Evolutionary conservation across 2,329 filamentous ascomycete genomes (phyloP), one percentile per base, ranked within the genome.

Genomic region (Colletotrichum sojae): DNA sequence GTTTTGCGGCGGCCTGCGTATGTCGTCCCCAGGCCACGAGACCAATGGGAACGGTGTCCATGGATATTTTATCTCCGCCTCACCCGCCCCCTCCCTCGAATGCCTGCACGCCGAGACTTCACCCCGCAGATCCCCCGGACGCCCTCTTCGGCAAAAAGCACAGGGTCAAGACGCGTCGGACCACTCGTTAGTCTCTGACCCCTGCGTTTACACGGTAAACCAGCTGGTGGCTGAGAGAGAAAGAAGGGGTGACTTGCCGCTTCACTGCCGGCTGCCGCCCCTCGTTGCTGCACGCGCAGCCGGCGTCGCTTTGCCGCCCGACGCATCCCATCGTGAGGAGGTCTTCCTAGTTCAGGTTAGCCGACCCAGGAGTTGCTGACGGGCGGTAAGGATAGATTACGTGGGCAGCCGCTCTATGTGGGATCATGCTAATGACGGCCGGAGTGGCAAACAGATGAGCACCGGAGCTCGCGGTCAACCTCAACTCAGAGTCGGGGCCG

Each of bases 121-220:
- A 15, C 55, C 62, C 66, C 51, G 62, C 62, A 52, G 51, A 56
- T 60, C 25, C 61, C 55, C 62, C 62, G 46, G 55, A 69, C 36
- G 51, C 49, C 31, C 54, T 54, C 22, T 60, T 66, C 62, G 55
- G 66, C 66, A 69, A 60, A 69, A 51, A 16, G 20, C 10, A 36
- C 43, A 27, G 10, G 18, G 62, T 55, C 62, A 69, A 60, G 49
- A 40, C n/a, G 1, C 15, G 15, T 56, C 43, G 16, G 20, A n/a
- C 54, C 55, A 60, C 25, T 27, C 12, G 22, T 12, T 16, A 6
- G 13, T 1, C 16, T 49, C 22, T 13, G 9, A 16, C 43, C 49
- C 40, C 45, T 60, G 43, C 13, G 25, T 15, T 25, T 40, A 36
- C 5, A 25, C 15, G 9, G 9, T 45, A 25, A 20, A 15, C 40